phyloP scores from a whole-genome alignment of 1,284 basidiomycete genomes.

The Ganoderma meredithae region DNA sequence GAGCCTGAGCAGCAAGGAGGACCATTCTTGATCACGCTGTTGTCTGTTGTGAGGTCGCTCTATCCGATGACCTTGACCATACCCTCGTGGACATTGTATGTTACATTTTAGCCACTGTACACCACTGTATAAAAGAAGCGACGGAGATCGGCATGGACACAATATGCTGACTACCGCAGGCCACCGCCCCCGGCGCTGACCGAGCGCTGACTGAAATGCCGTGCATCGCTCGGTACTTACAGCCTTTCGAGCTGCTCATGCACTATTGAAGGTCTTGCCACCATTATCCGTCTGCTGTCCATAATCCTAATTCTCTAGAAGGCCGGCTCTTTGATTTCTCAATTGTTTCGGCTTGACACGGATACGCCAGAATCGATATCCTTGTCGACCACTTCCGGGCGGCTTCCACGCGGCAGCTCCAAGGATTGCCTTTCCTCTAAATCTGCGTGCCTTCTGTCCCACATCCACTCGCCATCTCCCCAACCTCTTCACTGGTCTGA shows the following conservation, averaged over 20 bases:
- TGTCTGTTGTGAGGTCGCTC: neutral
- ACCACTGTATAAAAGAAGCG: neutral
- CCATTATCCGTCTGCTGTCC: neutral
- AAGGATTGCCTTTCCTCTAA: neutral
- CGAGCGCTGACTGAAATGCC: neutral
- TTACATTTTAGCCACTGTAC: neutral
- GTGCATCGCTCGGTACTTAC: neutral
- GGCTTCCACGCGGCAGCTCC: constrained; percentile 2
- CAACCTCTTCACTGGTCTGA: neutral
- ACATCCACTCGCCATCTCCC: neutral
- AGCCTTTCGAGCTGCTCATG: neutral
- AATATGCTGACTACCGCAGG: neutral
- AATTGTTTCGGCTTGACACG: neutral
- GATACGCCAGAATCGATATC: neutral
- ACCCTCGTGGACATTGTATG: neutral
- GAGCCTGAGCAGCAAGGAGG: constrained; percentile 66
- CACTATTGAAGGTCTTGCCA: neutral
- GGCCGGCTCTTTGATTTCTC: too few species aligned
- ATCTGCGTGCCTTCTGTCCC: neutral
- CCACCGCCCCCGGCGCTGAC: neutral
- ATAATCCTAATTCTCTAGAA: neutral
- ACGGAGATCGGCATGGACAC: neutral
- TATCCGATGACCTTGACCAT: neutral
- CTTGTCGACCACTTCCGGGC: constrained; percentile 7
- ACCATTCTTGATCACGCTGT: constrained; percentile 26